phyloP scores from a whole-genome alignment of 2,329 filamentous ascomycete genomes.

The Magnaporthiopsis rhizophila region DNA sequence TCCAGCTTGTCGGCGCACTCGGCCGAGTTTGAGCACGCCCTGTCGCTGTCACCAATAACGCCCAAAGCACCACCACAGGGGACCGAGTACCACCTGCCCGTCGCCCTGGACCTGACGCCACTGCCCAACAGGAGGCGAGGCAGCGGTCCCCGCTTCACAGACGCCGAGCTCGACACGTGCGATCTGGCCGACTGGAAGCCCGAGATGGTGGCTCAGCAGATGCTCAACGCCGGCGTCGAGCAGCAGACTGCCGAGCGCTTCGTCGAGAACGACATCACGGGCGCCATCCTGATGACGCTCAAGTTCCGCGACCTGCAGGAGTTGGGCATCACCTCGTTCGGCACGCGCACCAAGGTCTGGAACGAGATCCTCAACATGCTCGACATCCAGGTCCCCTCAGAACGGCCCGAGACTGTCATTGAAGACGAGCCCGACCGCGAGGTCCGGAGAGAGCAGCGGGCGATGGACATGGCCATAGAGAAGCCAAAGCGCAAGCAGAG shows the following conservation, averaged over 20 bases:
- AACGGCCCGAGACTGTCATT: conserved; percentile 50
- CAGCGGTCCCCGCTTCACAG: conserved; percentile 46
- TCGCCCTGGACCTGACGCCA: conserved; percentile 28
- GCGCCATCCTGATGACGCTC: conserved; percentile 77
- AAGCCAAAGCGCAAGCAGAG: conserved; percentile 32
- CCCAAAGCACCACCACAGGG: conserved; percentile 44
- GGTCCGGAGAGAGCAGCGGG: conserved; percentile 34
- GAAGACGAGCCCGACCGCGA: conserved; percentile 49
- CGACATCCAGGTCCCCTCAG: conserved; percentile 42
- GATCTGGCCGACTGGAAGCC: conserved; percentile 62
- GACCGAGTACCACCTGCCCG: conserved; percentile 26
- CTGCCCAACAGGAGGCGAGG: conserved; percentile 30
- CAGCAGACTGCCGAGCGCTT: conserved; percentile 72
- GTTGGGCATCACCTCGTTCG: conserved; percentile 72
- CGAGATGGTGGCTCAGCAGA: conserved; percentile 74
- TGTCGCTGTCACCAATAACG: conserved; percentile 68
- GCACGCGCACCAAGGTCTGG: conserved; percentile 73
- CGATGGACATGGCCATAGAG: conserved; percentile 15
- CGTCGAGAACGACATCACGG: conserved; percentile 85
- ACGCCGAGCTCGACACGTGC: conserved; percentile 48
- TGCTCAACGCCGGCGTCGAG: conserved; percentile 78
- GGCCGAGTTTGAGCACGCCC: conserved; percentile 40
- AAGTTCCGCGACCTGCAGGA: conserved; percentile 84
- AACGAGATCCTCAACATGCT: conserved; percentile 66
- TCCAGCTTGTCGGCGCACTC: conserved; percentile 51